A percentile compares a stretch with the other conserved stretches of the same genome.
These are phyloP conservation scores for Podaxis carcinomalis DNA, from an alignment of 768 basidiomycete species.

Conservation along the genomic window DNA sequence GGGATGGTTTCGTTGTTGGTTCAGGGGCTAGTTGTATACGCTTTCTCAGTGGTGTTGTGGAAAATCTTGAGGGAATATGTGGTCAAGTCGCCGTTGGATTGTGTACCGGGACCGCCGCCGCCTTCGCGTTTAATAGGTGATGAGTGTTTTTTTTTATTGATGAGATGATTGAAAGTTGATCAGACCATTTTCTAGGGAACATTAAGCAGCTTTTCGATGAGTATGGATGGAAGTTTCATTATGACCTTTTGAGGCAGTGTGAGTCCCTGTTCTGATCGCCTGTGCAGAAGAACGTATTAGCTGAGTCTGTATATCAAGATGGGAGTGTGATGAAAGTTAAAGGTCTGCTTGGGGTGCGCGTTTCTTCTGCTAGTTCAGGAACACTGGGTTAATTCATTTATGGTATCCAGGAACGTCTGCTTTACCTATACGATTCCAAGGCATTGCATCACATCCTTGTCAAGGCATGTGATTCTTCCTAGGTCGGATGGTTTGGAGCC, in stretches of 20 bases:
- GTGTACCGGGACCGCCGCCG: conserved; percentile 11
- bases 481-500: neutral
- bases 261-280: neutral
- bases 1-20: neutral
- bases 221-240: conserved; percentile 33
- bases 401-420: conserved; percentile 19
- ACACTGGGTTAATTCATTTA: no score
- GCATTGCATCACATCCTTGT: conserved; percentile 43
- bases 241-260: conserved; percentile 29
- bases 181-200: conserved; percentile 25
- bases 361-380: neutral
- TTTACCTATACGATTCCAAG: conserved; percentile 41
- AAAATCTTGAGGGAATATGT: neutral
- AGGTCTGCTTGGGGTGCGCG: conserved; percentile 30
- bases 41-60: neutral
- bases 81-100: conserved; percentile 3
- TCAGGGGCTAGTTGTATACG: neutral
- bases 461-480: conserved; percentile 25
- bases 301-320: conserved; percentile 15
- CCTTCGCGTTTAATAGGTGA: conserved; percentile 31
- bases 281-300: neutral
- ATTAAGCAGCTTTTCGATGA: conserved; percentile 27
- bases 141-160: conserved; percentile 9
- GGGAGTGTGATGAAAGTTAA: conserved; percentile 31
- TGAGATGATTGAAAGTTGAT: neutral